A percentile compares a stretch with the other conserved stretches of the same genome.
Conservation (phyloP, 1,139 yeast species). For the Pichia sp. region DNA sequence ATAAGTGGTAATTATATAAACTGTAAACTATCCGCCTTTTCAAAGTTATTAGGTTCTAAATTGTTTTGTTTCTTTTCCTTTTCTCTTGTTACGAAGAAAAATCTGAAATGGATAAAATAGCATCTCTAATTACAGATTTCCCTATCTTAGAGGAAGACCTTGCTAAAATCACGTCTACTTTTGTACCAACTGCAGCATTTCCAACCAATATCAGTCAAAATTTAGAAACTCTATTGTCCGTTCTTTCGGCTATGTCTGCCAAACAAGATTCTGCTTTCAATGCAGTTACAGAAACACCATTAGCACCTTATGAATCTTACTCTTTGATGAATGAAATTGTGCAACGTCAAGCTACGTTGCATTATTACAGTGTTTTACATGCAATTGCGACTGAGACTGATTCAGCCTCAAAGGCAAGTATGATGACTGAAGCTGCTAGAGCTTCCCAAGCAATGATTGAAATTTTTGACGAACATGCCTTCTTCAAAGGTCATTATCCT, state of each 20-base stretch:
- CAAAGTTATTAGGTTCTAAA: no score
- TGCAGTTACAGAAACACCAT: slow-evolving; percentile 23
- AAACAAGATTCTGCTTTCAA: slow-evolving; percentile 7
- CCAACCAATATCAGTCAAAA: background rate
- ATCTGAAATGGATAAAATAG: no score
- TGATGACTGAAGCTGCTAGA: slow-evolving; percentile 30
- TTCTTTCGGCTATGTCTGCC: no score
- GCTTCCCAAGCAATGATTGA: slow-evolving; percentile 31
- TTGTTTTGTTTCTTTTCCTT: no score
- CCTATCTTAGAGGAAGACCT: no score
- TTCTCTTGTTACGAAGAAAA: no score
- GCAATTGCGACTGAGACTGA: slow-evolving; percentile 37
- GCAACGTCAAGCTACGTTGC: slow-evolving; percentile 35
- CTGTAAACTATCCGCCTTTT: no score
- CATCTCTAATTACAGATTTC: no score
- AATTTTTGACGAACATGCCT: slow-evolving; percentile 25
- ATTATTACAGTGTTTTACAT: slow-evolving; percentile 30
- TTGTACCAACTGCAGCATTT: no score
- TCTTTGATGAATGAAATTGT: slow-evolving; percentile 24
- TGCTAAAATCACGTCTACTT: no score
- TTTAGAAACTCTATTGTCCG: no score
- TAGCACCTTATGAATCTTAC: slow-evolving; percentile 12
- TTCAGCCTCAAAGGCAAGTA: slow-evolving; percentile 25
- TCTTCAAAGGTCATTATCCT: slow-evolving; percentile 37
- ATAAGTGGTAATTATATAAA: no score